Evolutionary conservation across 495 filamentous ascomycete genomes (phyloP), one percentile per base, ranked within the genome.

Genomic region (Baudoinia panamericana): DNA sequence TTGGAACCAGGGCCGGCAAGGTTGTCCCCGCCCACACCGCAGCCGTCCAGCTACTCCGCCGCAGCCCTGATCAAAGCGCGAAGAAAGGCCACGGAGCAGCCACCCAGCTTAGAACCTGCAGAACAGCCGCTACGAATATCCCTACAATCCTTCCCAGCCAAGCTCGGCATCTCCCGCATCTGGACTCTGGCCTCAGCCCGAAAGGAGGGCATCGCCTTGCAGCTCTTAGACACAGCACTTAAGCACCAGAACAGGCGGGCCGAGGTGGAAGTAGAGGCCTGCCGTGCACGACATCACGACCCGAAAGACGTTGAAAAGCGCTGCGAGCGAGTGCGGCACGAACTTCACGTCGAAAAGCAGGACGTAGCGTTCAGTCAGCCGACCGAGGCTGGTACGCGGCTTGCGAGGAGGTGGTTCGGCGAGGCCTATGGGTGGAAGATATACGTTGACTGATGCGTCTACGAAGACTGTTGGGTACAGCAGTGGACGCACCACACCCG

Each of bases 361-460:
- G 55, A 67, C 48, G 66, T 84, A 22, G 79, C 79, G 16, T 83
- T 83, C 54, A 82, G 76, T 53, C 80, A 83, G 51, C 76, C 78
- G n/a, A 84, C 78, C 2, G 76, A 76, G 52, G 80, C 74, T 52
- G 79, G 79, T 17, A 68, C 65, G 17, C 50, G 55, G 27, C 60
- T 84, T 43, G 79, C 80, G 9, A 64, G 70, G 56, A 66, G 64
- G 28, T 84, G 79, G 61, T 82, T 80, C 44, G 69, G 68, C 24
- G 56, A 41, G 36, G 27, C 41, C 23, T 48, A 45, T 23, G 60
- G 59, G 32, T 64, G 63, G 62, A 46, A 43, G 41, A 58, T 64
- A 17, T 66, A 65, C 30, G 36, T 56, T 10, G 55, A 61, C 20
- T 62, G 48, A 59, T 30, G n/a, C n/a, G n/a, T n/a, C n/a, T n/a